These are phyloP conservation scores for Ophiostoma perfectum DNA, from an alignment of 2,329 filamentous ascomycete species.

Conservation along the genomic window DNA sequence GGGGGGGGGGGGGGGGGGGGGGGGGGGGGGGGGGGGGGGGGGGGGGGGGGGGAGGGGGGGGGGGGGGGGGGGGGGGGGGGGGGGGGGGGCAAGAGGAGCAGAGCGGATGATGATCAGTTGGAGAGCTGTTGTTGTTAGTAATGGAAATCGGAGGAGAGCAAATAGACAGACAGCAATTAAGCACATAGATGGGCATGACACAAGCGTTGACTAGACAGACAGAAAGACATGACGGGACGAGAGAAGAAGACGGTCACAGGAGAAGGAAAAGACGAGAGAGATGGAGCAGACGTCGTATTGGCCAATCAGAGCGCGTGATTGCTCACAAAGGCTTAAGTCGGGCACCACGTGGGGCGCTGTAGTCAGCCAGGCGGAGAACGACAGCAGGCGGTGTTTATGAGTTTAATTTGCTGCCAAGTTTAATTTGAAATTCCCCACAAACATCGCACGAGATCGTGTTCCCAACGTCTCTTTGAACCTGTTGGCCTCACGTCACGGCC, in stretches of 20 bases:
- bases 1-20: no score
- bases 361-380: background rate
- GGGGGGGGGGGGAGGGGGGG: no score
- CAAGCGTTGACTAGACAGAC: background rate
- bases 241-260: background rate
- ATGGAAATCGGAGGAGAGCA: background rate
- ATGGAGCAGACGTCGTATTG: background rate
- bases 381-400: background rate
- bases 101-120: background rate
- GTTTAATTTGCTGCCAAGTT: background rate
- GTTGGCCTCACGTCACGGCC: no score
- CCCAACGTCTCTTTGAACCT: no score
- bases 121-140: slow-evolving; percentile 2
- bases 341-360: slow-evolving; percentile 4
- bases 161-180: background rate
- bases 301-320: slow-evolving; percentile 1
- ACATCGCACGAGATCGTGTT: background rate
- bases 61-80: no score
- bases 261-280: background rate
- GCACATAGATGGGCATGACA: background rate
- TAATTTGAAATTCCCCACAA: background rate
- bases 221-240: background rate
- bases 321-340: background rate
- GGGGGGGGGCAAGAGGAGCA: no score
- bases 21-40: no score